Percentiles rank a stretch among this genome's conserved stretches.
Evolutionary conservation across 2,329 filamentous ascomycete genomes (phyloP).

Genomic region (Sporothrix euskadiensis): DNA sequence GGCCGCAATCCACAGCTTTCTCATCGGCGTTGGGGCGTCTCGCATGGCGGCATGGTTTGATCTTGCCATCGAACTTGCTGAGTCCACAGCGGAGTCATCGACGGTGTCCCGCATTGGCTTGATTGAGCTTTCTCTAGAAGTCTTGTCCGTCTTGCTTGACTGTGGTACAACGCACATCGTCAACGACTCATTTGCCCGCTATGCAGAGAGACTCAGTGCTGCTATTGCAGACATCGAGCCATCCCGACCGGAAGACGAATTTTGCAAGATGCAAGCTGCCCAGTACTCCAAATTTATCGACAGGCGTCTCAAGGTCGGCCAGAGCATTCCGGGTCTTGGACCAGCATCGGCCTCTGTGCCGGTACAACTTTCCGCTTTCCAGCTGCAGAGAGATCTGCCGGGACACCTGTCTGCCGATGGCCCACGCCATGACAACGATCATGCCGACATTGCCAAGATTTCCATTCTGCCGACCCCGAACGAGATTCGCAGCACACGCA

Average conservation of each 20-base stretch:
- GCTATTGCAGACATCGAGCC: not conserved
- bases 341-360: not conserved
- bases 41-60: conserved; percentile 39
- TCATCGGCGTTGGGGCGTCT: conserved; percentile 40
- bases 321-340: not conserved
- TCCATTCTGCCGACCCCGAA: conserved; percentile 47
- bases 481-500: conserved; percentile 42
- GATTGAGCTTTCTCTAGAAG: conserved; percentile 30
- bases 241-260: not conserved
- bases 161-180: conserved; percentile 31
- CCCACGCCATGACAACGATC: conserved; percentile 50
- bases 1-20: conserved; percentile 40
- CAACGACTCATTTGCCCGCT: conserved; percentile 25
- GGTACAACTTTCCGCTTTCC: not conserved
- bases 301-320: conserved; percentile 9
- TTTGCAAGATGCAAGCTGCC: conserved; percentile 20
- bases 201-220: not conserved
- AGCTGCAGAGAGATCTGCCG: conserved; percentile 19
- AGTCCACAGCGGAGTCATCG: not conserved
- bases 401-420: conserved; percentile 24
- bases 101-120: conserved; percentile 10
- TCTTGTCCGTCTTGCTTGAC: conserved; percentile 33
- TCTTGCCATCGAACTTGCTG: conserved; percentile 33
- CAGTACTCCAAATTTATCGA: not conserved
- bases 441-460: conserved; percentile 45